Percentiles rank a stretch among this genome's conserved stretches.
Conservation (phyloP, 2,329 filamentous ascomycete species). For the Cladobotryum mycophilum region DNA sequence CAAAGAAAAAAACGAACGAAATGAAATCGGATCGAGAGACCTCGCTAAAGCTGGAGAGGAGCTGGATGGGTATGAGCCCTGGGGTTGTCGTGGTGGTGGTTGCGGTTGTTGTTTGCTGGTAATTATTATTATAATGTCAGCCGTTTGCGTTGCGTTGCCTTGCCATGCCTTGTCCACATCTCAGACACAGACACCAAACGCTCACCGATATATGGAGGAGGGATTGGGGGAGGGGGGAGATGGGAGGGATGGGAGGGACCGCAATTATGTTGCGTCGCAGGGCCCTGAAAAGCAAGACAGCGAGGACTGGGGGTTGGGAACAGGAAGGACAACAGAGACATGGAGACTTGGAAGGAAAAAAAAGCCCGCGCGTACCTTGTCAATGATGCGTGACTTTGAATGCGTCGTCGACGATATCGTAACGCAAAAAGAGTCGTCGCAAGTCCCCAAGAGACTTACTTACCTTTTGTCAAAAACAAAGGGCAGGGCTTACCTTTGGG, state of each 20-base stretch:
- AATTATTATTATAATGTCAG: background rate
- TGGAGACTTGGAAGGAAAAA: background rate
- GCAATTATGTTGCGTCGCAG: background rate
- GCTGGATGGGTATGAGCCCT: background rate
- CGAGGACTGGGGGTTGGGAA: background rate
- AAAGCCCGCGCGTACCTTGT: background rate
- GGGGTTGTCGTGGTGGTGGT: background rate
- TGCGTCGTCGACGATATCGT: too few relatives aligned
- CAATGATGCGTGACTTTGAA: background rate
- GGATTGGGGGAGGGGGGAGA: background rate
- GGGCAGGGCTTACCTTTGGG: constrained; percentile 11
- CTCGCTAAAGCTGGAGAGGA: background rate
- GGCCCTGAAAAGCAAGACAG: background rate
- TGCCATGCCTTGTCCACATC: background rate
- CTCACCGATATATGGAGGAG: constrained; percentile 10
- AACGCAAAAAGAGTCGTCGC: too few relatives aligned
- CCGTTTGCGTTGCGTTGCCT: background rate
- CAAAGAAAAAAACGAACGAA: constrained; percentile 7
- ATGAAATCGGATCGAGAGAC: background rate
- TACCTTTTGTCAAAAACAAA: background rate
- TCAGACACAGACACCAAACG: constrained; percentile 3
- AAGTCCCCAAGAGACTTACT: background rate
- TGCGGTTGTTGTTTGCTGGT: background rate
- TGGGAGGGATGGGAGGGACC: background rate
- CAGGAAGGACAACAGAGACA: background rate